phyloP scores from a whole-genome alignment of 768 basidiomycete species.

The Neoboletus subvelutipes region DNA sequence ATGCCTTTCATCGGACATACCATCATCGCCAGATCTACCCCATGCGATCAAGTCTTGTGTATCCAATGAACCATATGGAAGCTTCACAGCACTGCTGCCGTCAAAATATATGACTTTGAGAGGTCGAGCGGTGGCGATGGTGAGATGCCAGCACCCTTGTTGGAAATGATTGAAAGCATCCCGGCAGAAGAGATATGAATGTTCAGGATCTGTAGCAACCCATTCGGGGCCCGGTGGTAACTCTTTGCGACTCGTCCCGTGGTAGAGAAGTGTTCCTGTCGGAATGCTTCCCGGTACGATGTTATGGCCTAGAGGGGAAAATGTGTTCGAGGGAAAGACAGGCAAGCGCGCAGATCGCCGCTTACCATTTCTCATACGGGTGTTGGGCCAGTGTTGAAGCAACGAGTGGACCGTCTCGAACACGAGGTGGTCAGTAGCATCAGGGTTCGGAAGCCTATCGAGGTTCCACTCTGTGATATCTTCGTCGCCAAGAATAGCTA shows the following conservation, averaged over 20 bases:
- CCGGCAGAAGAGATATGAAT: conserved; percentile 40
- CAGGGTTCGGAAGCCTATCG: conserved; percentile 20
- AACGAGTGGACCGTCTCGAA: conserved; percentile 28
- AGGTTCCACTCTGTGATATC: conserved; percentile 22
- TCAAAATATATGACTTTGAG: conserved; percentile 53
- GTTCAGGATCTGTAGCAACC: conserved; percentile 37
- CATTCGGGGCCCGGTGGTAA: conserved; percentile 34
- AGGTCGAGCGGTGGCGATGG: conserved; percentile 25
- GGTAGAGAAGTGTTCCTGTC: conserved; percentile 38
- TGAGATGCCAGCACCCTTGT: conserved; percentile 19
- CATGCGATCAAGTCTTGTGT: conserved; percentile 48
- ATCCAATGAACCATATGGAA: conserved; percentile 42
- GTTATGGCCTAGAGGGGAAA: conserved; percentile 19
- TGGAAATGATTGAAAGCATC: neutral
- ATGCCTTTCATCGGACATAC: conserved; percentile 30
- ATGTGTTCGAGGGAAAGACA: conserved; percentile 11
- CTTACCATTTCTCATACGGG: conserved; percentile 46
- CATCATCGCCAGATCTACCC: conserved; percentile 30
- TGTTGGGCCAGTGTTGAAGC: conserved; percentile 47
- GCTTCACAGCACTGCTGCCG: conserved; percentile 48
- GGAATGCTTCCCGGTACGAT: conserved; percentile 35
- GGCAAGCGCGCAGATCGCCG: neutral
- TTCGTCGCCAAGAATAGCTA: neutral
- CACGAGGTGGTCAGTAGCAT: conserved; percentile 27
- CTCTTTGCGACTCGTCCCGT: conserved; percentile 20